phyloP scores from a whole-genome alignment of 495 filamentous ascomycete species.

The Bacidia gigantensis region DNA sequence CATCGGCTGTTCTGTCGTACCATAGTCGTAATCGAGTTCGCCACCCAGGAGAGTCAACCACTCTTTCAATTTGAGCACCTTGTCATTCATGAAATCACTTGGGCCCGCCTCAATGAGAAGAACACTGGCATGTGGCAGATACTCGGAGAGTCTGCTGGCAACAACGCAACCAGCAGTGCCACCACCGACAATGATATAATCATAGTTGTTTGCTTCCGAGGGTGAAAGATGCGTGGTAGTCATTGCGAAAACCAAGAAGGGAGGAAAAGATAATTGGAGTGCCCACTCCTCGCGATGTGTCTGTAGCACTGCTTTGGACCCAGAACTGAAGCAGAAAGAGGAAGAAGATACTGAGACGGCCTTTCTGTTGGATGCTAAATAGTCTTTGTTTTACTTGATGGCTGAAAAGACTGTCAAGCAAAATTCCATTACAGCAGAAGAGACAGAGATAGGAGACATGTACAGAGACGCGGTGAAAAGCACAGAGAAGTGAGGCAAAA shows the following conservation, averaged over 20 bases:
- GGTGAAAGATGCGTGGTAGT: conserved; percentile 24
- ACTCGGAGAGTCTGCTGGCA: conserved; percentile 53
- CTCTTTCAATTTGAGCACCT: conserved; percentile 60
- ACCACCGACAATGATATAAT: conserved; percentile 77
- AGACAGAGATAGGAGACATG: too few species aligned
- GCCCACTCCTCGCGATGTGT: too few species aligned
- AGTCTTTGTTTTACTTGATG: too few species aligned
- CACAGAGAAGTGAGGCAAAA: not conserved
- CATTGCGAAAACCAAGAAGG: conserved; percentile 2
- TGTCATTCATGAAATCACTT: conserved; percentile 51
- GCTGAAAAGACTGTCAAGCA: too few species aligned
- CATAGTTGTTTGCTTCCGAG: conserved; percentile 52
- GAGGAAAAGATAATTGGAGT: not conserved
- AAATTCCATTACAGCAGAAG: too few species aligned
- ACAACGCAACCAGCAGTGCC: conserved; percentile 83
- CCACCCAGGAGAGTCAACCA: conserved; percentile 68
- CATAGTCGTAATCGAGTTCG: conserved; percentile 76
- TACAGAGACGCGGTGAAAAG: not conserved
- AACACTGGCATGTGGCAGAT: conserved; percentile 50
- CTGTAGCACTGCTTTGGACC: too few species aligned
- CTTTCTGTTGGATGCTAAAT: too few species aligned
- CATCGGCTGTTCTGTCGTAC: conserved; percentile 73
- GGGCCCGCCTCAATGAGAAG: conserved; percentile 53
- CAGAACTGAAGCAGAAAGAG: too few species aligned
- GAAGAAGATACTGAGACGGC: too few species aligned